A percentile compares a stretch with the other conserved stretches of the same genome.
Evolutionary conservation across 2,329 filamentous ascomycete genomes (phyloP).

Genomic region (Penicillium sp.): DNA sequence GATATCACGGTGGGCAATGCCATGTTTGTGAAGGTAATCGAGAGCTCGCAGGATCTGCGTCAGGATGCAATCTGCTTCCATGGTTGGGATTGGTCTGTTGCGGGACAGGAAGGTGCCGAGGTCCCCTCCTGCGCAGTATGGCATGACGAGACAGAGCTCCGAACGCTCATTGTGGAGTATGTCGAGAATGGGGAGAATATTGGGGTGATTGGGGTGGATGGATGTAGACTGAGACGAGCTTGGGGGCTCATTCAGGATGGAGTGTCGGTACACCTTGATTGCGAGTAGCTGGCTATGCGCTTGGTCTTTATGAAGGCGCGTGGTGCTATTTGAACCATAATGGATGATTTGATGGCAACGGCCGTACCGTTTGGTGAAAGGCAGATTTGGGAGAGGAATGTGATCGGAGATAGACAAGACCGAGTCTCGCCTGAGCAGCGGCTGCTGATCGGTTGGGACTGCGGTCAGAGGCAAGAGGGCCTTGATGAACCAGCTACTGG

Average conservation of each 20-base stretch:
- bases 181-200: slow-evolving; percentile 31
- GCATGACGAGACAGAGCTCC: slow-evolving; percentile 33
- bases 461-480: slow-evolving; percentile 8
- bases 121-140: slow-evolving; percentile 74
- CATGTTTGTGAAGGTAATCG: slow-evolving; percentile 72
- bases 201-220: slow-evolving; percentile 29
- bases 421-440: slow-evolving; percentile 14
- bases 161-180: slow-evolving; percentile 28
- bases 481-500: slow-evolving; percentile 3
- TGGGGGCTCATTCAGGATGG: slow-evolving; percentile 9
- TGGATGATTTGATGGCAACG: slow-evolving; percentile 30
- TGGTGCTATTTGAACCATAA: slow-evolving; percentile 29
- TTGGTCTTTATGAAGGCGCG: slow-evolving; percentile 25
- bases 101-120: slow-evolving; percentile 78
- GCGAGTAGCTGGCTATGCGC: slow-evolving; percentile 21
- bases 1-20: slow-evolving; percentile 89
- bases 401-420: slow-evolving; percentile 1
- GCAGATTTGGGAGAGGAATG: neutral
- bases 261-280: slow-evolving; percentile 32
- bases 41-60: slow-evolving; percentile 56
- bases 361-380: slow-evolving; percentile 27
- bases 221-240: slow-evolving; percentile 3
- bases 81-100: slow-evolving; percentile 75
- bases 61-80: slow-evolving; percentile 87
- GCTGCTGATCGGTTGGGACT: slow-evolving; percentile 17